Conservation (phyloP, 352 stramenopile species). For the Aphanomyces stellatus region DNA sequence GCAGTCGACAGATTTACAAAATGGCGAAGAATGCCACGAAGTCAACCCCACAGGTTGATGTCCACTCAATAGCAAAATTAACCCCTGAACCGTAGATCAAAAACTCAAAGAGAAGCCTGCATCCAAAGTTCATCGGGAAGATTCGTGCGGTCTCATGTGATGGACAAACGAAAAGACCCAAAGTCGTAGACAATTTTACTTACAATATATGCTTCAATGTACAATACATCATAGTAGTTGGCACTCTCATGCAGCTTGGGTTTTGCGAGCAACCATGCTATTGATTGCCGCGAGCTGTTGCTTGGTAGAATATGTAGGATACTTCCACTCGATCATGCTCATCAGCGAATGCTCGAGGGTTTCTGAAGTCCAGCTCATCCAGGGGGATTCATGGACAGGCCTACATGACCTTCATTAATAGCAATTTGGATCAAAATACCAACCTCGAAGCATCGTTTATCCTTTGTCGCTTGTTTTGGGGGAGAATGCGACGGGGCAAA, state of each 20-base stretch:
- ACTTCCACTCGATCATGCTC: background rate
- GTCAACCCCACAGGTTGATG: background rate
- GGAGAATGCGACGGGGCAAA: slow-evolving; percentile 11
- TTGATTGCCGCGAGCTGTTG: slow-evolving; percentile 13
- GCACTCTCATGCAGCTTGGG: background rate
- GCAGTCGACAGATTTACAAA: background rate
- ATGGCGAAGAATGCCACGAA: background rate
- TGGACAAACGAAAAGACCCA: background rate
- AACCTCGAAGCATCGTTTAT: background rate
- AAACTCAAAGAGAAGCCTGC: background rate
- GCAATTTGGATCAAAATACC: background rate
- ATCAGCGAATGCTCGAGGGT: background rate
- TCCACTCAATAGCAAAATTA: background rate
- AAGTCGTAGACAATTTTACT: too few relatives aligned
- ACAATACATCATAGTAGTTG: background rate
- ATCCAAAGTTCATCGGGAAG: background rate
- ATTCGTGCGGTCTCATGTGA: background rate
- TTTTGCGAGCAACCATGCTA: background rate
- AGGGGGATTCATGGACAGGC: background rate
- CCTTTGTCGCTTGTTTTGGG: background rate
- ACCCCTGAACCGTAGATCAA: background rate
- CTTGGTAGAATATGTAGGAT: background rate
- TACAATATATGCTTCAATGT: background rate
- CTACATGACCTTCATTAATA: background rate
- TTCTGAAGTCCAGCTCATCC: background rate